Conservation (phyloP, 805 yeast genomes). For the Torulaspora microellipsoides region DNA sequence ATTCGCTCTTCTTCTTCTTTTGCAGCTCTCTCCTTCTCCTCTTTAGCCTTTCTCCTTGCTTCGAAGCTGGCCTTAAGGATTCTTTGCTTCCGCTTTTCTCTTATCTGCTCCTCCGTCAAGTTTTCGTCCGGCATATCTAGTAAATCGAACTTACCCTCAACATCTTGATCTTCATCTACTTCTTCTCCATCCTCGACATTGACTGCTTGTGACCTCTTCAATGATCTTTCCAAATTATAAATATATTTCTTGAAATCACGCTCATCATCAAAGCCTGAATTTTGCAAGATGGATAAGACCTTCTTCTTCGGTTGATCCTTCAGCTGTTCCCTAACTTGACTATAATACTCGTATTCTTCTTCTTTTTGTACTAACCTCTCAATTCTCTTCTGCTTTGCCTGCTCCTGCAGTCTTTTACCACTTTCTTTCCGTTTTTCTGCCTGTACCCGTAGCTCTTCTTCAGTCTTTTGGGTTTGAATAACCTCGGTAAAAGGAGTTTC, state of each 20-base stretch:
- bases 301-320: constrained; percentile 48
- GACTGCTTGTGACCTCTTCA: constrained; percentile 61
- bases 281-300: constrained; percentile 49
- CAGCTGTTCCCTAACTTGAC: constrained; percentile 51
- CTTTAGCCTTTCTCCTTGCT: constrained; percentile 77
- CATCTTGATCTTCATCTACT: constrained; percentile 44
- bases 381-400: constrained; percentile 76
- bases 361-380: constrained; percentile 80
- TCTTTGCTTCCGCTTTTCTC: constrained; percentile 81
- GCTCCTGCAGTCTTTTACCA: constrained; percentile 86
- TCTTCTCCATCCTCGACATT: constrained; percentile 56
- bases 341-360: constrained; percentile 70
- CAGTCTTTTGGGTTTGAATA: constrained; percentile 66
- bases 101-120: constrained; percentile 69
- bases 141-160: constrained; percentile 57
- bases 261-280: constrained; percentile 75
- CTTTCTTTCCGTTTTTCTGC: constrained; percentile 79
- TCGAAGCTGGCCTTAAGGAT: constrained; percentile 83
- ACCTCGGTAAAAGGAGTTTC: constrained; percentile 78
- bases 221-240: constrained; percentile 57
- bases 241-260: constrained; percentile 66
- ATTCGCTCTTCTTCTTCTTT: constrained; percentile 56
- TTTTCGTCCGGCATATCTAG: constrained; percentile 82
- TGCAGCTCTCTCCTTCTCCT: constrained; percentile 66
- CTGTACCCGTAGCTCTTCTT: constrained; percentile 72